Evolutionary conservation across 2,329 filamentous ascomycete species (phyloP).

Genomic region (Madurella mycetomatis): DNA sequence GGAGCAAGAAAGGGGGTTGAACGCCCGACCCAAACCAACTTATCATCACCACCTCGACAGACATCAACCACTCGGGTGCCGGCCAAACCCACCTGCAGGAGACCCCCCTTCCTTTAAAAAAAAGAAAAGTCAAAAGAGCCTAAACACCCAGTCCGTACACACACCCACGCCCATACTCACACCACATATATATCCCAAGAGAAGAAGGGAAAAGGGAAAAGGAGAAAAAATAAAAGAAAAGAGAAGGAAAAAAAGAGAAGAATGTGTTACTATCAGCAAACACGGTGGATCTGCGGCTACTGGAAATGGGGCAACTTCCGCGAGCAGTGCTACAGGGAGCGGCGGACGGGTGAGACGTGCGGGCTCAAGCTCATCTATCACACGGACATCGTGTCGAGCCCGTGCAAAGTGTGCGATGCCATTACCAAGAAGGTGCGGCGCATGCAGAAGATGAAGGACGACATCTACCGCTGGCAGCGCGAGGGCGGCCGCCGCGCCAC

Average conservation of each 20-base stretch:
- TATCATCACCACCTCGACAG: too few species aligned
- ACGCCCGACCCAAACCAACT: too few species aligned
- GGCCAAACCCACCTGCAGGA: too few species aligned
- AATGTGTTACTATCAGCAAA: conserved; percentile 98
- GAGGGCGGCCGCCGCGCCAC: conserved; percentile 71
- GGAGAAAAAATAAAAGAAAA: neutral
- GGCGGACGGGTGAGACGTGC: conserved; percentile 93
- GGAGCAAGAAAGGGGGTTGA: too few species aligned
- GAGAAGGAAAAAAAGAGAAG: conserved; percentile 23
- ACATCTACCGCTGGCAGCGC: conserved; percentile 70
- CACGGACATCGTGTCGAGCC: conserved; percentile 58
- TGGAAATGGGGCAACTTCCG: conserved; percentile 95
- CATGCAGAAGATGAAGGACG: conserved; percentile 66
- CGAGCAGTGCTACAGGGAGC: conserved; percentile 89
- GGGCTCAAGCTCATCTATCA: conserved; percentile 85
- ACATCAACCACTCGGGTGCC: too few species aligned
- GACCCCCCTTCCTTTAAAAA: too few species aligned
- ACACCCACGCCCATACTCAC: neutral
- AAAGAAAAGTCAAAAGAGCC: too few species aligned
- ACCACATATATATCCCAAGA: too few species aligned
- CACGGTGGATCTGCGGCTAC: conserved; percentile 78
- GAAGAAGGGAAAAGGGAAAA: neutral
- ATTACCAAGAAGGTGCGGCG: conserved; percentile 80
- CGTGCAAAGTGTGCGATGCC: conserved; percentile 84
- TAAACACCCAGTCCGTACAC: neutral